Evolutionary conservation across 1,284 basidiomycete genomes (phyloP).

Genomic region (Heterobasidion parviporum): DNA sequence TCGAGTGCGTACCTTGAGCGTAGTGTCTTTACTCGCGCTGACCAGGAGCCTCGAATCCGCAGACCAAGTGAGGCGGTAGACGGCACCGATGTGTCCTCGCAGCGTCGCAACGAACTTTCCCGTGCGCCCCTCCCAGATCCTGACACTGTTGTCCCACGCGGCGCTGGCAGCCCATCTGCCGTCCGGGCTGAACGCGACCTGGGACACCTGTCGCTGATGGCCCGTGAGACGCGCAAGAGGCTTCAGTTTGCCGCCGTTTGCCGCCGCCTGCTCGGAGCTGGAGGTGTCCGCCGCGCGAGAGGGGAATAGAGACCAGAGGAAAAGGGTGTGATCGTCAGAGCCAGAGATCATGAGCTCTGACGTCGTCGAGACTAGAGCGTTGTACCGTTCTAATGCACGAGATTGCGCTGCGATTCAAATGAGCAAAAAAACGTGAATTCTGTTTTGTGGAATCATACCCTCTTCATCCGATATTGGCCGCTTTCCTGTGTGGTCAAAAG

Average conservation of each 20-base stretch:
- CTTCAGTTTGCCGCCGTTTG: constrained; percentile 58
- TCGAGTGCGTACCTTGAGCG: constrained; percentile 67
- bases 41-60: constrained; percentile 89
- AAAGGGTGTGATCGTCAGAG: constrained; percentile 92
- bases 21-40: constrained; percentile 93
- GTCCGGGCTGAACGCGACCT: constrained; percentile 94
- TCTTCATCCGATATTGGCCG: constrained; percentile 71
- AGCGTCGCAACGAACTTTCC: constrained; percentile 92
- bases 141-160: constrained; percentile 87
- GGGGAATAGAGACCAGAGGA: constrained; percentile 81
- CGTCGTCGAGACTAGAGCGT: constrained; percentile 53
- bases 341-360: constrained; percentile 89
- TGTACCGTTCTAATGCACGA: constrained; percentile 70
- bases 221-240: constrained; percentile 86
- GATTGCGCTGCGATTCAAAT: constrained; percentile 49
- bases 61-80: constrained; percentile 93
- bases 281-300: constrained; percentile 28
- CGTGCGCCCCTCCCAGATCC: constrained; percentile 90
- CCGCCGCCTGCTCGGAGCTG: constrained; percentile 22
- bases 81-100: constrained; percentile 89
- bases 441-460: constrained; percentile 32
- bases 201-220: constrained; percentile 93
- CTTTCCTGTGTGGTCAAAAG: constrained; percentile 85
- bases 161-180: constrained; percentile 88
- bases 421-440: not conserved